Evolutionary conservation across 1,284 basidiomycete genomes (phyloP), one percentile per base, ranked within the genome.

Genomic region (Sporisorium scitamineum): DNA sequence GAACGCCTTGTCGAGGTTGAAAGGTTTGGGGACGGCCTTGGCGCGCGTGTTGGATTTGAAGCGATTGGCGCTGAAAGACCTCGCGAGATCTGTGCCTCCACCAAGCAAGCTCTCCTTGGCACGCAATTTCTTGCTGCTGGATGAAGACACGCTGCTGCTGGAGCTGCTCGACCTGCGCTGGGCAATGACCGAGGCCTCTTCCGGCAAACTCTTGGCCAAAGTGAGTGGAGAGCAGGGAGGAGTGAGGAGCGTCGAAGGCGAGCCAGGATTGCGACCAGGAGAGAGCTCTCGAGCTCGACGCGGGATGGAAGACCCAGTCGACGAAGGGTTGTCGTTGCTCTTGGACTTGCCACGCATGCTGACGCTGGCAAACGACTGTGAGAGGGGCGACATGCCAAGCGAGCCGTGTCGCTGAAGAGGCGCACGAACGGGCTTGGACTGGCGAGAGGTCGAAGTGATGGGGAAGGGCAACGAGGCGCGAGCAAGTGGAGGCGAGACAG

Each of bases 351-450:
- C 64, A 7, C 61, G 73, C 61, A 80, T 71, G 64, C 75, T 74
- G 45, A 80, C 74, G 51, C 66, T 61, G 34, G 79, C 76, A 37
- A 80, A 79, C 54, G 79, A 73, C 5, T 61, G 47, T 2, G 77
- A 75, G 29, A 80, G 64, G 1, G 79, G 79, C 58, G 79, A 80
- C 79, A 80, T 74, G 53, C 70, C 74, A 26, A 76, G 59, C 20
- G 74, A 78, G 39, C 76, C 78, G 14, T 74, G 61, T 11, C 78
- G 63, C 66, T 74, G 70, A 11, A 79, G 60, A 22, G 63, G 68
- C 16, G 63, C 57, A 31, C 64, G 74, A 27, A 63, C 56, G 1
- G 61, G 57, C 61, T 51, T 67, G 48, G 54, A 29, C 45, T 58
- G 68, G 14, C 69, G 64, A 14, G 69, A 62, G 0, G 74, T 69